Conservation (phyloP, 257 asterid species). For the Rubia yunnanensis region DNA sequence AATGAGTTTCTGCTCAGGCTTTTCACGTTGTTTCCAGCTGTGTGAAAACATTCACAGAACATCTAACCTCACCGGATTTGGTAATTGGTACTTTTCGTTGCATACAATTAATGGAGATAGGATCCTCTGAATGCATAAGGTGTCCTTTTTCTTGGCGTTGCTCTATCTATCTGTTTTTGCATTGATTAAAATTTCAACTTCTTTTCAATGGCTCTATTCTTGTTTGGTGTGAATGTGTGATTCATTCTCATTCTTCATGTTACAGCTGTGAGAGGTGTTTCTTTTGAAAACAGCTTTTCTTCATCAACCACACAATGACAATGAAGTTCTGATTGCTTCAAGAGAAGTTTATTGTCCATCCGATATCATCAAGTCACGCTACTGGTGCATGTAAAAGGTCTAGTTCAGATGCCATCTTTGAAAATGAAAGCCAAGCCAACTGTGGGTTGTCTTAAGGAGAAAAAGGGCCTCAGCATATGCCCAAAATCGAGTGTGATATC, state of each 20-base stretch:
- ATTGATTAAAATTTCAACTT: neutral
- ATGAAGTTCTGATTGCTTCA: constrained; percentile 29
- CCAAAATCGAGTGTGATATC: constrained; percentile 61
- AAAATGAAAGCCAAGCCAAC: constrained; percentile 70
- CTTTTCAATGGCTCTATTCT: neutral
- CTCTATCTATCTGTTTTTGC: neutral
- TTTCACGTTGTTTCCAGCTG: neutral
- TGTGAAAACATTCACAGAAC: neutral
- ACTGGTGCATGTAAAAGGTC: constrained; percentile 21
- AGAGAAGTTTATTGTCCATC: constrained; percentile 28
- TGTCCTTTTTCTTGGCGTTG: neutral
- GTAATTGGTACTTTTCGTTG: neutral
- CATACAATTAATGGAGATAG: neutral
- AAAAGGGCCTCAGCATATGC: constrained; percentile 61
- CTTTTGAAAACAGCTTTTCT: neutral
- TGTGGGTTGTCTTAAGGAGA: constrained; percentile 48
- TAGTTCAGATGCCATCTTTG: constrained; percentile 81
- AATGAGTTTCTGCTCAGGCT: neutral
- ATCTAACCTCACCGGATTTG: neutral
- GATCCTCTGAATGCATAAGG: neutral
- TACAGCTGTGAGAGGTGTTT: neutral
- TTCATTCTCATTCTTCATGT: neutral
- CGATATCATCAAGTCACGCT: constrained; percentile 33
- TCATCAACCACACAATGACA: constrained; percentile 17
- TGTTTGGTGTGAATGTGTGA: constrained; percentile 5